A percentile compares a stretch with the other conserved stretches of the same genome.
Conservation (phyloP, 305 asterid species). For the Fraxinus ornus region DNA sequence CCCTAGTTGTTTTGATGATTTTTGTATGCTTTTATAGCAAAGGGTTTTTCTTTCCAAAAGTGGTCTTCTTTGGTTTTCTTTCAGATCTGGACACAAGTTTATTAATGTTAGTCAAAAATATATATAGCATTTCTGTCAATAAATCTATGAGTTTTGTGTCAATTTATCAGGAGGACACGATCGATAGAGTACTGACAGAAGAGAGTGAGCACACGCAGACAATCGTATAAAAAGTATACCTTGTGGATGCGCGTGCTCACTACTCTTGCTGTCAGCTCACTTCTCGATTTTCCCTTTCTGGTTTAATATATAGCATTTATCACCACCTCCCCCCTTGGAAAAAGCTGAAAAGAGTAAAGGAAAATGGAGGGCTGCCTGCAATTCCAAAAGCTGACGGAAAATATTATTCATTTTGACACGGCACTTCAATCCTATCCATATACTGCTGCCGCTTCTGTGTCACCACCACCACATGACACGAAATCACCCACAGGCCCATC, state of each 20-base stretch:
- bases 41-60: conserved; percentile 3
- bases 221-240: conserved; percentile 29
- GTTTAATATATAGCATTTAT: not conserved
- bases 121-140: not conserved
- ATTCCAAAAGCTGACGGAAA: not conserved
- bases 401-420: not conserved
- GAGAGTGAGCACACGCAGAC: conserved; percentile 63
- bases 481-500: not conserved
- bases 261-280: conserved; percentile 40
- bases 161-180: conserved; percentile 5
- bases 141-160: not conserved
- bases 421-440: not conserved
- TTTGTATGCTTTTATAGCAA: not conserved
- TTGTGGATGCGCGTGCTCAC: conserved; percentile 47
- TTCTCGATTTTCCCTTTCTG: not conserved
- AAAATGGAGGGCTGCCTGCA: not conserved
- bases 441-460: not conserved
- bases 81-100: conserved; percentile 16
- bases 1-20: not conserved
- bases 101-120: not conserved
- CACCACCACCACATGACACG: not conserved
- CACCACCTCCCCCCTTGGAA: not conserved
- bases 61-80: not conserved
- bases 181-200: conserved; percentile 43
- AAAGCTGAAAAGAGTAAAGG: not conserved